Conservation (phyloP, 108 stramenopile species). For the Skeletonema potamos region DNA sequence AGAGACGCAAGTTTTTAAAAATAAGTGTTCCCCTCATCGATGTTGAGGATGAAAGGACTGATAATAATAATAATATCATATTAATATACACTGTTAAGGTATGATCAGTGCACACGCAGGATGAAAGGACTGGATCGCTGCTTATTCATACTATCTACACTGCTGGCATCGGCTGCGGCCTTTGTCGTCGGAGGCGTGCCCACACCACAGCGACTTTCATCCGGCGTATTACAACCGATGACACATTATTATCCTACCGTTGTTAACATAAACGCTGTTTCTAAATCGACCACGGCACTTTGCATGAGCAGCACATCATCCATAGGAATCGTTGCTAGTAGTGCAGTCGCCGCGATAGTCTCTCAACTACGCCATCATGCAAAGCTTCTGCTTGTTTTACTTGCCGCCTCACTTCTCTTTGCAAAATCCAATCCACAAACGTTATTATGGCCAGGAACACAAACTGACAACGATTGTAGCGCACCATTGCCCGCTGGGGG, state of each 20-base stretch:
- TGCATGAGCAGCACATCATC: neutral
- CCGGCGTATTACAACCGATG: neutral
- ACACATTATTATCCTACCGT: neutral
- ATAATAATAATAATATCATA: no score
- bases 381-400: neutral
- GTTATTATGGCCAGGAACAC: slow-evolving; percentile 17
- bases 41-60: neutral
- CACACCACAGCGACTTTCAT: neutral
- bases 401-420: neutral
- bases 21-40: no score
- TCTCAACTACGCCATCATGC: neutral
- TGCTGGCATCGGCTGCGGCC: neutral
- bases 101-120: no score
- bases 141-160: neutral
- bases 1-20: no score
- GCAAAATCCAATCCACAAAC: slow-evolving; percentile 6
- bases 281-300: neutral
- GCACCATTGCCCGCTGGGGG: slow-evolving; percentile 8
- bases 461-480: slow-evolving; percentile 4
- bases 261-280: neutral
- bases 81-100: no score
- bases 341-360: neutral
- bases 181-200: neutral
- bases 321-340: neutral
- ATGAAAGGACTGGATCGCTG: neutral